Percentiles rank a stretch among this genome's conserved stretches.
phyloP scores from a whole-genome alignment of 495 filamentous ascomycete genomes.

The Annulohypoxylon moriforme region DNA sequence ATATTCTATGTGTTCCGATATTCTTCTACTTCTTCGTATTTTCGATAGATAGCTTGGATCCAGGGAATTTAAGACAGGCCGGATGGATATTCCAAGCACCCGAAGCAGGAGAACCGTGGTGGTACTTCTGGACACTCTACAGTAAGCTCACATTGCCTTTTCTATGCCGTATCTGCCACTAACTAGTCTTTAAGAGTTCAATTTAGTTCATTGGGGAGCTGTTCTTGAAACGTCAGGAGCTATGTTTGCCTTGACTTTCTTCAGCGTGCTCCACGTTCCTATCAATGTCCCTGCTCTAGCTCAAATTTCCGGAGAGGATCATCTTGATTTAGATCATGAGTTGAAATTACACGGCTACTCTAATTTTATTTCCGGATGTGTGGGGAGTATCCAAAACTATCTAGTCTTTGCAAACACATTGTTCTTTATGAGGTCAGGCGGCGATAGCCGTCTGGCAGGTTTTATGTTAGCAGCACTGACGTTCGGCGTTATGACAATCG shows the following conservation, averaged over 20 bases:
- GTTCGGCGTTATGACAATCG: slow-evolving; percentile 81
- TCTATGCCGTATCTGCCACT: slow-evolving; percentile 13
- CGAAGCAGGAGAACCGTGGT: slow-evolving; percentile 87
- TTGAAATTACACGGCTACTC: slow-evolving; percentile 93
- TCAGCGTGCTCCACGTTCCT: slow-evolving; percentile 94
- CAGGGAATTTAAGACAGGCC: slow-evolving; percentile 68
- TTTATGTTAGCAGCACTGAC: slow-evolving; percentile 86
- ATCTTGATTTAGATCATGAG: slow-evolving; percentile 89
- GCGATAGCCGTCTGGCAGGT: slow-evolving; percentile 85
- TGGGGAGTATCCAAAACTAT: slow-evolving; percentile 96
- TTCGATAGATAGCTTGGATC: slow-evolving; percentile 69
- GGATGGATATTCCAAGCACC: slow-evolving; percentile 95
- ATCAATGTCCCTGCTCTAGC: slow-evolving; percentile 96
- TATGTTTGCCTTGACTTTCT: slow-evolving; percentile 98
- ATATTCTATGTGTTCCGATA: slow-evolving; percentile 81
- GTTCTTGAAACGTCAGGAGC: slow-evolving; percentile 84
- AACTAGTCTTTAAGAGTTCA: slow-evolving; percentile 68
- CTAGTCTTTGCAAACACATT: slow-evolving; percentile 96
- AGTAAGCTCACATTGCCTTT: slow-evolving; percentile 61
- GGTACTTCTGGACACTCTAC: slow-evolving; percentile 95
- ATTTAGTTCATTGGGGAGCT: slow-evolving; percentile 80
- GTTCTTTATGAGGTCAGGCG: slow-evolving; percentile 93
- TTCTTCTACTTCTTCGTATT: slow-evolving; percentile 86
- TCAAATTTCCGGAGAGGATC: slow-evolving; percentile 88
- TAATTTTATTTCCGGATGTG: slow-evolving; percentile 86